A percentile compares a stretch with the other conserved stretches of the same genome.
These are phyloP conservation scores for Candida maltosa DNA, from an alignment of 805 yeast genomes.

Conservation along the genomic window DNA sequence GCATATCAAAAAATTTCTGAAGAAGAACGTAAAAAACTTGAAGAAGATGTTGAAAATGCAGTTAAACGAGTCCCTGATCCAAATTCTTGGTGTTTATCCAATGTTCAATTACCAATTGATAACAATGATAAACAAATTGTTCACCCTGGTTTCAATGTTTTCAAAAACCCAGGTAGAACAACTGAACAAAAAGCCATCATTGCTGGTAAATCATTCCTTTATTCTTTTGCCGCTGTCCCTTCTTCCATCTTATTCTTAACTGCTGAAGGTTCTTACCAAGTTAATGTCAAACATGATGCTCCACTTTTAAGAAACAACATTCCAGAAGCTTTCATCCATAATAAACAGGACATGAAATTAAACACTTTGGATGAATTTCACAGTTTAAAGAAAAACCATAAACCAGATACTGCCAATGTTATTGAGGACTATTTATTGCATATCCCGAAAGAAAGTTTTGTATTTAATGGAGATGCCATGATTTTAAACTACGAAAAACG, in stretches of 20 bases:
- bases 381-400: constrained; percentile 13
- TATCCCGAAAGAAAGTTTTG: constrained; percentile 24
- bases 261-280: constrained; percentile 30
- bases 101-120: constrained; percentile 13
- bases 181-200: constrained; percentile 22
- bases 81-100: constrained; percentile 16
- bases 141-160: constrained; percentile 38
- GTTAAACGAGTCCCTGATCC: background rate
- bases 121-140: constrained; percentile 17
- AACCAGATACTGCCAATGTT: constrained; percentile 20
- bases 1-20: background rate
- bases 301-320: constrained; percentile 19
- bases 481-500: constrained; percentile 14
- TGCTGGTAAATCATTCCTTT: constrained; percentile 38
- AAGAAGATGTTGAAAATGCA: constrained; percentile 8
- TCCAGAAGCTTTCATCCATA: constrained; percentile 18
- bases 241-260: constrained; percentile 35
- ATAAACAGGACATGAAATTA: constrained; percentile 4
- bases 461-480: constrained; percentile 17
- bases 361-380: constrained; percentile 20
- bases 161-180: constrained; percentile 25
- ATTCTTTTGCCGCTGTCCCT: constrained; percentile 39
- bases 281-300: constrained; percentile 12
- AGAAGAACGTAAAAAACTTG: constrained; percentile 4
- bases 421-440: constrained; percentile 23